These are phyloP conservation scores for Cladophialophora bantiana DNA, from an alignment of 2,329 filamentous ascomycete species.

Conservation along the genomic window DNA sequence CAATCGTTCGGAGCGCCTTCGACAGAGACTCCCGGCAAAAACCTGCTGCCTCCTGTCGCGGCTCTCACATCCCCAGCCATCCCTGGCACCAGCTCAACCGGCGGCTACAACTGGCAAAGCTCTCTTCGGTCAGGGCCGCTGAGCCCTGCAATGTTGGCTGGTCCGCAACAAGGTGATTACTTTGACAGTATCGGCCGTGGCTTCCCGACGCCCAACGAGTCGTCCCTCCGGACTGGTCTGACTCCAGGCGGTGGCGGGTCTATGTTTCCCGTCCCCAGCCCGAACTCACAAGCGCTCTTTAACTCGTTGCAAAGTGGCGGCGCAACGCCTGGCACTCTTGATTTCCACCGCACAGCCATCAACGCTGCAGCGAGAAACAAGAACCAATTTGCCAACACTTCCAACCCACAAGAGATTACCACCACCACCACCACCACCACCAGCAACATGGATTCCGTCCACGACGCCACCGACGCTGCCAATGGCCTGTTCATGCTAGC, in stretches of 20 bases:
- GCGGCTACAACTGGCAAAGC: constrained; percentile 74
- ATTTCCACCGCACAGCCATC: constrained; percentile 93
- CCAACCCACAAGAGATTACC: constrained; percentile 51
- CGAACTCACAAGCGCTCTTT: constrained; percentile 83
- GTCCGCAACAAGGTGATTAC: constrained; percentile 78
- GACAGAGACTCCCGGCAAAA: constrained; percentile 80
- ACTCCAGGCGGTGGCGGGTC: constrained; percentile 94
- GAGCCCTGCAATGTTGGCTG: constrained; percentile 96
- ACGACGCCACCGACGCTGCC: constrained; percentile 90
- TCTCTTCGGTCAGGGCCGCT: constrained; percentile 90
- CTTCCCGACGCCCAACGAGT: constrained; percentile 96
- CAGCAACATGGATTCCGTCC: constrained; percentile 68
- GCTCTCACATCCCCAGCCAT: constrained; percentile 89
- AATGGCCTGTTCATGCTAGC: constrained; percentile 94
- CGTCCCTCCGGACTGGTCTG: constrained; percentile 85
- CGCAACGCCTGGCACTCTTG: constrained; percentile 86
- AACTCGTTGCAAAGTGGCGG: constrained; percentile 79
- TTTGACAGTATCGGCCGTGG: constrained; percentile 84
- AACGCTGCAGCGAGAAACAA: constrained; percentile 75
- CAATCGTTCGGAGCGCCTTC: constrained; percentile 79
- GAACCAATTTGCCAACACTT: constrained; percentile 53
- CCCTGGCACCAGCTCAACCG: constrained; percentile 74
- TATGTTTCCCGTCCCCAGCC: constrained; percentile 94
- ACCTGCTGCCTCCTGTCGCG: constrained; percentile 85
- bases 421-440: constrained; percentile 45